These are phyloP conservation scores for Diaporthe capsici DNA, from an alignment of 2,329 filamentous ascomycete species.

Conservation along the genomic window DNA sequence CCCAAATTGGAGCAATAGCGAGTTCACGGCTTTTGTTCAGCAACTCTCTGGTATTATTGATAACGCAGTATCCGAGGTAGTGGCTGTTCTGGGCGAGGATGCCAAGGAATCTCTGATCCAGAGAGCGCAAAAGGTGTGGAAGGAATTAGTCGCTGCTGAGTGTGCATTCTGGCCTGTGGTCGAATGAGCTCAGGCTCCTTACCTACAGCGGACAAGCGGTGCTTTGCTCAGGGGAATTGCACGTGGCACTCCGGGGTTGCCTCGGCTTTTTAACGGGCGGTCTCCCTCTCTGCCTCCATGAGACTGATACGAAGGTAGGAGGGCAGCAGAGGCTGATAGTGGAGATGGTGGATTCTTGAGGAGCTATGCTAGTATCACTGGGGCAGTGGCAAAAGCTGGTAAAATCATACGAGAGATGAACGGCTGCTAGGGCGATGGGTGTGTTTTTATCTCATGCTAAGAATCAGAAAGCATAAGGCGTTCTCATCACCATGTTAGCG, in stretches of 20 bases:
- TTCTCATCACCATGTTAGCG: background rate
- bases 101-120: constrained; percentile 53
- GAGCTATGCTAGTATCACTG: background rate
- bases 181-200: constrained; percentile 36
- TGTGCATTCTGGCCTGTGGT: constrained; percentile 70
- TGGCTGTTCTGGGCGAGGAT: constrained; percentile 50
- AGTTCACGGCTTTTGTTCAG: constrained; percentile 73
- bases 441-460: background rate
- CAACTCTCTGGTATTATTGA: constrained; percentile 69
- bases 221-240: too few relatives aligned
- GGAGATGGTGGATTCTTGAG: background rate
- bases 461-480: background rate
- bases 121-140: constrained; percentile 61
- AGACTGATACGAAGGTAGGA: background rate
- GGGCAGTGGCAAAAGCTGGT: background rate
- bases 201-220: background rate
- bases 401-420: background rate
- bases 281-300: background rate
- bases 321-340: background rate
- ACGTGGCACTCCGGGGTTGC: background rate
- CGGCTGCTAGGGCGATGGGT: background rate
- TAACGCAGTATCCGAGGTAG: constrained; percentile 59
- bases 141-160: constrained; percentile 68
- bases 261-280: background rate
- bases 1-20: constrained; percentile 75